Base-by-base conservation (phyloP, 176 grass and related monocot genomes). In the Oryza glaberrima region DNA sequence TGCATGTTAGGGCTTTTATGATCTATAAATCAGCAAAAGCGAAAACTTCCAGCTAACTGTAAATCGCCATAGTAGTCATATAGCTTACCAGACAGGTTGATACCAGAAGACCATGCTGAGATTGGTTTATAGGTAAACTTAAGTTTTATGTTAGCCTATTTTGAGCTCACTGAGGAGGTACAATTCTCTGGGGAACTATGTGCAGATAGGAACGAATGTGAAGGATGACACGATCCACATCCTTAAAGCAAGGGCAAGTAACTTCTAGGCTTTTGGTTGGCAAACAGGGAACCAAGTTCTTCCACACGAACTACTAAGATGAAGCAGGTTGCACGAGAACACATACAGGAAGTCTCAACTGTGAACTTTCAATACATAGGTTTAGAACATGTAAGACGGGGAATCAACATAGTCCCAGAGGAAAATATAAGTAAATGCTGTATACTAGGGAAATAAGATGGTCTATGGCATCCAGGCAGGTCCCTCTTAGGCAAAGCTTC, bases 401-500 rank as follows among this genome's bases (percentile, higher is more conserved):
- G 69, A 83, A 80, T 84, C 64, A 80, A 87, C 85, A 92, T 38
- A 89, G 79, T 87, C 87, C 90, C 86, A 20, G 54, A 79, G 80
- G 80, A 86, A 92, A 82, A 89, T 78, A 86, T 41, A 86, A 80
- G 78, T 75, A 88, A 85, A 82, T 78, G 86, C 73, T 78, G 71
- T 81, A 52, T 83, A 38, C 34, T 19, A 76, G 65, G 82, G 81
- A 92, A 83, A 92, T 81, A 36, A 70, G 75, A 83, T 83, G 75
- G 83, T 80, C n/a, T 86, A 87, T 83, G 69, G 84, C 80, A 84
- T 83, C 78, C 84, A 38, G 70, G 51, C 63, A 78, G 82, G 86
- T 82, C 82, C 82, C 82, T 86, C 82, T 77, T 88, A 92, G 86
- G 74, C 69, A 88, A 92, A 89, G 75, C 90, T 81, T 92, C 90